Evolutionary conservation across 2,329 filamentous ascomycete species (phyloP).

Genomic region (Botryosphaeria agaves): DNA sequence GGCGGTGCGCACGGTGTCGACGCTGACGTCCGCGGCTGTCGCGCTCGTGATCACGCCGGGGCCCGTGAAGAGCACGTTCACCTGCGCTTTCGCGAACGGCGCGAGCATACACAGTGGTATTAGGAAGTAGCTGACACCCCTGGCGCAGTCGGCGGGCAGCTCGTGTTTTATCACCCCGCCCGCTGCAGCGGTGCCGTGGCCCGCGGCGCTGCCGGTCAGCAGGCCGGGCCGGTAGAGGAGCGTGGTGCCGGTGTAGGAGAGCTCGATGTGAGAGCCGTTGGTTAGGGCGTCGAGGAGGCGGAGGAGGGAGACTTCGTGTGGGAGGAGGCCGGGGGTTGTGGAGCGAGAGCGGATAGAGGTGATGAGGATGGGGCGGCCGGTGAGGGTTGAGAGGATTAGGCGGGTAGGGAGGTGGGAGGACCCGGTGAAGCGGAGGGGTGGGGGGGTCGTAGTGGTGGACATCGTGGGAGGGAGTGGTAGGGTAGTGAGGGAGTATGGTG

Average conservation of each 20-base stretch:
- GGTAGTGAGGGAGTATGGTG: too few species aligned
- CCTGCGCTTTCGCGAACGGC: slow-evolving; percentile 78
- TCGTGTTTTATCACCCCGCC: slow-evolving; percentile 66
- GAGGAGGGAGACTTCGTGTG: slow-evolving; percentile 88
- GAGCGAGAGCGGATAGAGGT: slow-evolving; percentile 84
- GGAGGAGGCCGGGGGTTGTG: slow-evolving; percentile 72
- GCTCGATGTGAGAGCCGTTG: slow-evolving; percentile 88
- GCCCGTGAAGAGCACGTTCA: slow-evolving; percentile 81
- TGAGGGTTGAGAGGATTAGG: slow-evolving; percentile 78
- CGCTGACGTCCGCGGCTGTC: slow-evolving; percentile 69
- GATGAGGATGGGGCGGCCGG: slow-evolving; percentile 76
- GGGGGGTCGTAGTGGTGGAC: slow-evolving; percentile 14
- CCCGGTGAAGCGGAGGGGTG: slow-evolving; percentile 57
- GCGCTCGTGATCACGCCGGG: slow-evolving; percentile 83
- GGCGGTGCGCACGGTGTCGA: slow-evolving; percentile 85
- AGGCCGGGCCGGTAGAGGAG: slow-evolving; percentile 83
- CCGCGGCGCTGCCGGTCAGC: slow-evolving; percentile 69
- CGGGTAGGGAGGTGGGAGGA: slow-evolving; percentile 71
- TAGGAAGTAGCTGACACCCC: slow-evolving; percentile 84
- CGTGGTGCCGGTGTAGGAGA: slow-evolving; percentile 89
- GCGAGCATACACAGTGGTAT: slow-evolving; percentile 77
- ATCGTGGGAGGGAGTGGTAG: too few species aligned
- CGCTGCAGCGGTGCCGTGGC: slow-evolving; percentile 46
- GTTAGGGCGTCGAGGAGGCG: slow-evolving; percentile 88
- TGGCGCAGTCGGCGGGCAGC: slow-evolving; percentile 55